Base-by-base conservation (phyloP, 768 basidiomycete genomes). In the Suillus lakei region DNA sequence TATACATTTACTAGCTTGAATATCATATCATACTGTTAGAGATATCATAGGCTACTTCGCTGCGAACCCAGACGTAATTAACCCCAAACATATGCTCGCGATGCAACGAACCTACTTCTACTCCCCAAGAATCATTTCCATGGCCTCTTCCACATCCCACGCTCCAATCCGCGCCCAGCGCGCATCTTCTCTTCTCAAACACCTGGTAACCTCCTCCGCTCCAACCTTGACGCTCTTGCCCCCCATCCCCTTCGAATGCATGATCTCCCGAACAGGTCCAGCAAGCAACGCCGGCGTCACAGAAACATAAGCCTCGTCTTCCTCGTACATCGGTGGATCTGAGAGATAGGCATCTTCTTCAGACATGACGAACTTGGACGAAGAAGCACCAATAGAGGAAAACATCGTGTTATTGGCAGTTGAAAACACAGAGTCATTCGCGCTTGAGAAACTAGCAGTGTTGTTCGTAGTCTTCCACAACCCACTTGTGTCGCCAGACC, bases 261-360 rank as follows among this genome's bases (percentile, higher is more conserved):
- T 81, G 0, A 84, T 82, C 5, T 75, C 72, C 58, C 83, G 81
- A 18, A 91, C 84, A 48, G 81, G 73, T 15, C 68, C 70, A 0
- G 83, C 82, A 30, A 93, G 74, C 41, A 85, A 82, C 6, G 69
- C 72, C 0, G 88, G 76, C 21, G 86, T 88, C 26, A 92, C 80
- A 2, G 90, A 80, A 23, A 91, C 72, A 66, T 92, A 94, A 0
- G 87, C 83, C 69, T 91, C 90, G 70, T 92, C 91, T 56, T 83
- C 78, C 69, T 94, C 92, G 50, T 83, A 76, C 0, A 75, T 63
- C 13, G 76, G 75, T 0, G 91, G 87, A 60, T 92, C 91, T n/a
- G 91, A 90, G 59, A 91, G 73, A 13, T 80, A 80, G 13, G 79
- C 78, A 39, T 77, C 79, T 53, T 69, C 18, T 58, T 38, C 56